Conservation (phyloP, 306 rosid genomes). For the Elaeagnus macrophylla region DNA sequence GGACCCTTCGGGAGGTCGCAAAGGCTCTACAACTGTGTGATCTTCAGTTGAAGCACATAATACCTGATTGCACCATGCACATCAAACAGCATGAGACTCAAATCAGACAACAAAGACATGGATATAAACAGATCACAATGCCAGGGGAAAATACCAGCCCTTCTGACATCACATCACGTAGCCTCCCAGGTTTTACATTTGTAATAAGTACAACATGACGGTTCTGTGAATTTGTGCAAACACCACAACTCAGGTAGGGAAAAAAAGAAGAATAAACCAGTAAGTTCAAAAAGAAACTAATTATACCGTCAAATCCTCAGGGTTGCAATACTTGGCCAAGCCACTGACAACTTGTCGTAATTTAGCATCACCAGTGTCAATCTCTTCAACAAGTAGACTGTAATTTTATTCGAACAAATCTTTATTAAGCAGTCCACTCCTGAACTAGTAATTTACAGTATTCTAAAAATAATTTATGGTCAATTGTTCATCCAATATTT, state of each 20-base stretch:
- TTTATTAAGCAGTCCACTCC: background rate
- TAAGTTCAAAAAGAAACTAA: conserved; percentile 9
- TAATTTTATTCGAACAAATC: background rate
- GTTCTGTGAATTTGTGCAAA: conserved; percentile 40
- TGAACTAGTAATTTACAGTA: conserved; percentile 2
- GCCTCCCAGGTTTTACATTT: conserved; percentile 95
- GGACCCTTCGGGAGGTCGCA: conserved; percentile 88
- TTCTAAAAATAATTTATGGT: background rate
- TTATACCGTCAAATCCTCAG: conserved; percentile 73
- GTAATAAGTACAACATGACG: conserved; percentile 76
- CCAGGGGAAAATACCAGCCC: conserved; percentile 61
- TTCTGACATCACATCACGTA: conserved; percentile 88
- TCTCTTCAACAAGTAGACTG: conserved; percentile 96
- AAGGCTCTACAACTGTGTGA: conserved; percentile 71
- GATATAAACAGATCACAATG: background rate
- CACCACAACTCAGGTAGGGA: background rate
- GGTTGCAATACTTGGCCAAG: conserved; percentile 70
- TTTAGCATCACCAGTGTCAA: conserved; percentile 81
- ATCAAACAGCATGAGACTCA: conserved; percentile 7
- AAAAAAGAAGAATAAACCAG: conserved; percentile 6
- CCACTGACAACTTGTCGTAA: conserved; percentile 92
- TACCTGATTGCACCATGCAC: conserved; percentile 37
- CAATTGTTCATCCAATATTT: conserved; percentile 1
- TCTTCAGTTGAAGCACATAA: conserved; percentile 86
- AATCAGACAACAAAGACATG: conserved; percentile 3